phyloP scores from a whole-genome alignment of 805 yeast species.

The Sugiyamaella marilandica region DNA sequence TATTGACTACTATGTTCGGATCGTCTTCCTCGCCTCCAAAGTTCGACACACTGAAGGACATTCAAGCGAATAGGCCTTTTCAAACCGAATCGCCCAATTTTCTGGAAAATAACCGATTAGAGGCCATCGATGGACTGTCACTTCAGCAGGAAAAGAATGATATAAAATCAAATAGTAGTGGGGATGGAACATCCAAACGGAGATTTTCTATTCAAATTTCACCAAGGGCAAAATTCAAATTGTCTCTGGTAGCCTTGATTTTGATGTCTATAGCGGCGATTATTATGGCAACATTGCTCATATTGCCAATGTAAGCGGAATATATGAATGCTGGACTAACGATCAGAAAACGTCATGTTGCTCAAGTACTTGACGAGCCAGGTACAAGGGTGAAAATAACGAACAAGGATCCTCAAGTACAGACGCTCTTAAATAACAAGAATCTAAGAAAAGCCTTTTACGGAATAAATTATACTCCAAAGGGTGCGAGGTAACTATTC shows the following conservation, averaged over 20 bases:
- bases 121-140: not conserved
- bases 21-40: not conserved
- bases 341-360: too few relatives aligned
- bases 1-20: not conserved
- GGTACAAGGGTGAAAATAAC: conserved; percentile 9
- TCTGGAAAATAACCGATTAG: not conserved
- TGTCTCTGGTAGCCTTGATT: not conserved
- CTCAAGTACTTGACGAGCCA: not conserved
- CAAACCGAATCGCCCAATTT: not conserved
- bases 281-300: not conserved
- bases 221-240: not conserved
- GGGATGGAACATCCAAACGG: not conserved
- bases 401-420: conserved; percentile 30
- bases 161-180: not conserved
- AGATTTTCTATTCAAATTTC: not conserved
- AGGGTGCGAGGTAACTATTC: conserved; percentile 37
- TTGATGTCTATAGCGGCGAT: not conserved
- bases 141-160: not conserved
- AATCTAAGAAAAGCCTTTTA: conserved; percentile 40
- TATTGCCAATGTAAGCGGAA: not conserved
- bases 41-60: not conserved
- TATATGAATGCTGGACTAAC: too few relatives aligned
- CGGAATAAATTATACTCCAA: conserved; percentile 61
- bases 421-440: conserved; percentile 35
- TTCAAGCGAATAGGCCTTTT: not conserved